These are phyloP conservation scores for Leccinum variabile DNA, from an alignment of 1,284 basidiomycete genomes.

Conservation along the genomic window DNA sequence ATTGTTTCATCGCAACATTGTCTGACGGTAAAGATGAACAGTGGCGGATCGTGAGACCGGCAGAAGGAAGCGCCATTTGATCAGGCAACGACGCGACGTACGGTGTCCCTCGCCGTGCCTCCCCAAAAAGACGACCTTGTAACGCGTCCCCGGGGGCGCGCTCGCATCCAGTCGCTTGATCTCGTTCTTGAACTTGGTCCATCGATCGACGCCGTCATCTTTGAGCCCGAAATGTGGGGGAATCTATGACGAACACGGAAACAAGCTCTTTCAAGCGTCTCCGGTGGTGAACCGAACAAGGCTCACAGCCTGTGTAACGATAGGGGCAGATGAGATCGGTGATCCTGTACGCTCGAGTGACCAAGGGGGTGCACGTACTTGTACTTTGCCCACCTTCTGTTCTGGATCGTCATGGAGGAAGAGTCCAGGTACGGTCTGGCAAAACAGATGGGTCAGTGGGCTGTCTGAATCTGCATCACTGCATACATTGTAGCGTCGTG, in stretches of 20 bases:
- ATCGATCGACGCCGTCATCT: conserved; percentile 52
- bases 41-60: background rate
- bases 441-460: background rate
- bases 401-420: conserved; percentile 29
- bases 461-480: background rate
- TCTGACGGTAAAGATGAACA: conserved; percentile 42
- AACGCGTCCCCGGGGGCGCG: conserved; percentile 40
- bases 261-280: background rate
- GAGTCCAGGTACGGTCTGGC: conserved; percentile 16
- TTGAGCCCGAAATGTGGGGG: conserved; percentile 65
- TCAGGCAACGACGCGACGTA: conserved; percentile 13
- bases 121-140: conserved; percentile 67
- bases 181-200: conserved; percentile 47
- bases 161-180: conserved; percentile 48
- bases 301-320: conserved; percentile 21
- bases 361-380: conserved; percentile 15
- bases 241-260: conserved; percentile 40
- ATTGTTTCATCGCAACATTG: conserved; percentile 72
- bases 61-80: background rate
- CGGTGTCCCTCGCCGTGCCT: conserved; percentile 74
- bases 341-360: background rate
- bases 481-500: conserved; percentile 22
- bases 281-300: background rate
- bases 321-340: background rate
- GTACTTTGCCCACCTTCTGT: conserved; percentile 11